Conservation (phyloP, 2,329 filamentous ascomycete species). For the Fusarium setosum region DNA sequence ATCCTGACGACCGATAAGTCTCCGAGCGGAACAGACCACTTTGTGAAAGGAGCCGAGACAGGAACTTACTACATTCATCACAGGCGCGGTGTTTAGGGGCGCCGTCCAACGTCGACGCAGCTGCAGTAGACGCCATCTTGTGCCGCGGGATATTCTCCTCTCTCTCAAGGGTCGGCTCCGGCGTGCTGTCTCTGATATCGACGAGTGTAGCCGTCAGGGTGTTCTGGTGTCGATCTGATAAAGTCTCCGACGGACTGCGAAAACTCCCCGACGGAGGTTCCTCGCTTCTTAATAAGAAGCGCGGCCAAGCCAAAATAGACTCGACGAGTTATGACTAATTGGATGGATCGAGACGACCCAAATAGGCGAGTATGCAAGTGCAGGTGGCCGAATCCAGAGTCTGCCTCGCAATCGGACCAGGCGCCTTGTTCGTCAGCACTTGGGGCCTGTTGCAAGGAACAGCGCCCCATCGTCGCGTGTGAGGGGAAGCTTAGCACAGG, state of each 20-base stretch:
- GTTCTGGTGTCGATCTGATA: not conserved
- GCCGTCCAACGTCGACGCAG: slow-evolving; percentile 18
- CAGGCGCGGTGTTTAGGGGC: slow-evolving; percentile 69
- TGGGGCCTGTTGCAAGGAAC: not conserved
- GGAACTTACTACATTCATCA: slow-evolving; percentile 76
- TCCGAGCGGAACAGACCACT: slow-evolving; percentile 30
- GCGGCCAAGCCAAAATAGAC: not conserved
- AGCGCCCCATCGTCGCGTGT: not conserved
- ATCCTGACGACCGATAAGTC: slow-evolving; percentile 57
- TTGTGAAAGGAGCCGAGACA: not conserved
- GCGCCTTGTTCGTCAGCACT: not conserved
- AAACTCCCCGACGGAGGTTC: not conserved
- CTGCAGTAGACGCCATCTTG: slow-evolving; percentile 37
- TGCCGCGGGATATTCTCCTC: not conserved
- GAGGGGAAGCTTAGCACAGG: slow-evolving; percentile 8
- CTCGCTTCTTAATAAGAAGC: not conserved
- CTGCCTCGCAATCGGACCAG: not conserved
- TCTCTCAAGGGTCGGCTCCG: not conserved
- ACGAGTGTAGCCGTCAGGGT: not conserved
- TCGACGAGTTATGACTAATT: slow-evolving; percentile 25
- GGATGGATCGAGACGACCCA: not conserved
- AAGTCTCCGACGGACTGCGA: not conserved
- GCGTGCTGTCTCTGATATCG: not conserved
- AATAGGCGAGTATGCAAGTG: not conserved
- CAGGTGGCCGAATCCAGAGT: not conserved